phyloP scores from a whole-genome alignment of 345 rosid genomes.

The Excoecaria agallocha region DNA sequence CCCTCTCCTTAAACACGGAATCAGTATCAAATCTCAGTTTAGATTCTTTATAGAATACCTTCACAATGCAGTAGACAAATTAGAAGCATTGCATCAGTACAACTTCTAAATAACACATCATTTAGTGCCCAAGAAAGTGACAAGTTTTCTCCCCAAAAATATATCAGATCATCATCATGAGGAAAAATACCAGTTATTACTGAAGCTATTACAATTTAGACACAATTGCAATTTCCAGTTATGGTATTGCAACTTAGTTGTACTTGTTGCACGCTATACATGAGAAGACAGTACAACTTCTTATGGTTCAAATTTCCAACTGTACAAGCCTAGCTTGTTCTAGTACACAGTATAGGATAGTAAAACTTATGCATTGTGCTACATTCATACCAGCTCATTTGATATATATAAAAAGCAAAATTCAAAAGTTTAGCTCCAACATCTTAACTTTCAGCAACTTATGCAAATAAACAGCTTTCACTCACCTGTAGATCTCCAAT shows the following conservation, averaged over 20 bases:
- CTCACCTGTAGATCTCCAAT: slow-evolving; percentile 95
- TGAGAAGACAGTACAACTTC: not conserved
- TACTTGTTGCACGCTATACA: not conserved
- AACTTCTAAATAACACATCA: not conserved
- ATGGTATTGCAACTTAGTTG: not conserved
- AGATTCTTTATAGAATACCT: slow-evolving; percentile 84
- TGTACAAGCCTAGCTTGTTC: not conserved
- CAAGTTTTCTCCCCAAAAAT: not conserved
- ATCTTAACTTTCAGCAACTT: not conserved
- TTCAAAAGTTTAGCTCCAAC: not conserved
- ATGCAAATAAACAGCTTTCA: not conserved
- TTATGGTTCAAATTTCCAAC: not conserved
- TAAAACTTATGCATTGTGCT: too few species aligned
- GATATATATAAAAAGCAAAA: not conserved
- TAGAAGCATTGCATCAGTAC: slow-evolving; percentile 16
- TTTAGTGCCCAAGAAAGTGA: not conserved
- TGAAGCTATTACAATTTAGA: not conserved
- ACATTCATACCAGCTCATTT: too few species aligned
- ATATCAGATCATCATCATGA: not conserved
- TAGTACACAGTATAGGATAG: too few species aligned
- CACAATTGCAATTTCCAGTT: not conserved
- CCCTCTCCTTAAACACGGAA: slow-evolving; percentile 73
- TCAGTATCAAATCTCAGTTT: slow-evolving; percentile 73
- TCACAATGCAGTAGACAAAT: slow-evolving; percentile 25
- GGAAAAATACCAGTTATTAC: not conserved